phyloP scores from a whole-genome alignment of 169 alveolate species.

The Plasmodium knowlesi region DNA sequence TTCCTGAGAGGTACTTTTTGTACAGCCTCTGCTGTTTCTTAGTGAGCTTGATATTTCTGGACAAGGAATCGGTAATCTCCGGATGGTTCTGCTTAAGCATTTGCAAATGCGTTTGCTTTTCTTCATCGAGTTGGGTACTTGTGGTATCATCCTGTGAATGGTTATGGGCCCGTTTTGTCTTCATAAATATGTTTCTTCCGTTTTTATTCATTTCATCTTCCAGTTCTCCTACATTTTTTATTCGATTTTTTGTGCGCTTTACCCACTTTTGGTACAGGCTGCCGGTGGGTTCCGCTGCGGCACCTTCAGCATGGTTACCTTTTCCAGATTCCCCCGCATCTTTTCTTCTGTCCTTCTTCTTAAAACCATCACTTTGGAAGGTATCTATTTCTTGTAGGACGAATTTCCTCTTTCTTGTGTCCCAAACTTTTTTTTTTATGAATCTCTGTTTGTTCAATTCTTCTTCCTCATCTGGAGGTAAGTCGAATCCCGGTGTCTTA shows the following conservation, averaged over 20 bases:
- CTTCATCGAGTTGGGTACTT: neutral
- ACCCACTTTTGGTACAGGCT: slow-evolving; percentile 80
- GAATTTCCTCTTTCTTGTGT: slow-evolving; percentile 74
- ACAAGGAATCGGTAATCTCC: slow-evolving; percentile 76
- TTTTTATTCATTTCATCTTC: slow-evolving; percentile 62
- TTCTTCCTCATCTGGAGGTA: slow-evolving; percentile 82
- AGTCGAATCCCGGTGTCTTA: slow-evolving; percentile 73
- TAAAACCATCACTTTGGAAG: slow-evolving; percentile 29
- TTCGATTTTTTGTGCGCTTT: slow-evolving; percentile 76
- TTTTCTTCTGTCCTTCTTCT: slow-evolving; percentile 48
- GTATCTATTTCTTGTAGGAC: slow-evolving; percentile 63
- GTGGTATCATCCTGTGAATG: neutral
- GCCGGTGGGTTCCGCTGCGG: neutral
- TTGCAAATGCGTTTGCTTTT: neutral
- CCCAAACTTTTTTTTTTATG: slow-evolving; percentile 77
- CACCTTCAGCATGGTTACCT: neutral
- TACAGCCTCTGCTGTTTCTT: slow-evolving; percentile 76
- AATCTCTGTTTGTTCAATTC: slow-evolving; percentile 76
- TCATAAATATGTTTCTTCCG: neutral
- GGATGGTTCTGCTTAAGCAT: slow-evolving; percentile 60
- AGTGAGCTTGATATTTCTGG: slow-evolving; percentile 72
- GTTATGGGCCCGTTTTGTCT: neutral
- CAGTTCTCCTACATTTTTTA: slow-evolving; percentile 80
- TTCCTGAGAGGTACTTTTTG: slow-evolving; percentile 61
- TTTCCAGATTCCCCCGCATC: neutral